These are phyloP conservation scores for Eimeria tenella DNA, from an alignment of 169 alveolate genomes.

Conservation along the genomic window DNA sequence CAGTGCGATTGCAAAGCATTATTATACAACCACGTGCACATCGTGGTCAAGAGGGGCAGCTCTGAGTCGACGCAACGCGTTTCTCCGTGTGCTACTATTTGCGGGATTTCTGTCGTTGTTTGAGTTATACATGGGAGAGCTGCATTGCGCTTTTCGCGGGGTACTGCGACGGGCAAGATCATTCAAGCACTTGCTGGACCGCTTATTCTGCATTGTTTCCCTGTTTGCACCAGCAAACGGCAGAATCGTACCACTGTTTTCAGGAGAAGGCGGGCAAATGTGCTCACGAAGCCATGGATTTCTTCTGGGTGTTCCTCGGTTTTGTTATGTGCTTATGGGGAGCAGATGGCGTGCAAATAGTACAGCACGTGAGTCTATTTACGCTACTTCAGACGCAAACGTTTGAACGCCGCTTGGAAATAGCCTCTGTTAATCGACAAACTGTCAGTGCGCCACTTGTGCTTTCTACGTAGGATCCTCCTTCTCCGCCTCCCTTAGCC, in stretches of 20 bases:
- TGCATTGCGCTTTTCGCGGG: no score
- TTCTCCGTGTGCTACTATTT: no score
- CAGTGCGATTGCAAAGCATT: no score
- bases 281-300: background rate
- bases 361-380: no score
- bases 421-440: background rate
- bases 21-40: no score
- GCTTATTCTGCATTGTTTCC: no score
- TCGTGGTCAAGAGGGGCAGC: no score
- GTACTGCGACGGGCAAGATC: no score
- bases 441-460: background rate
- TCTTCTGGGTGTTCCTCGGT: background rate
- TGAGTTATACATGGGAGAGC: no score
- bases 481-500: background rate
- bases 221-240: background rate
- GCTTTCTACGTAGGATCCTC: background rate
- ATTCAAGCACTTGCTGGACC: no score
- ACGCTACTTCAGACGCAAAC: background rate
- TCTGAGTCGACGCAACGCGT: no score
- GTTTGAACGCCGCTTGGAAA: background rate
- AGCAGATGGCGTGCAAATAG: background rate
- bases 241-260: background rate
- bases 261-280: constrained; percentile 5
- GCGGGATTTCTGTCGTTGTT: no score
- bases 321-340: background rate